A percentile compares a stretch with the other conserved stretches of the same genome.
Conservation (phyloP, 352 stramenopile species). For the Phytophthora meadii region DNA sequence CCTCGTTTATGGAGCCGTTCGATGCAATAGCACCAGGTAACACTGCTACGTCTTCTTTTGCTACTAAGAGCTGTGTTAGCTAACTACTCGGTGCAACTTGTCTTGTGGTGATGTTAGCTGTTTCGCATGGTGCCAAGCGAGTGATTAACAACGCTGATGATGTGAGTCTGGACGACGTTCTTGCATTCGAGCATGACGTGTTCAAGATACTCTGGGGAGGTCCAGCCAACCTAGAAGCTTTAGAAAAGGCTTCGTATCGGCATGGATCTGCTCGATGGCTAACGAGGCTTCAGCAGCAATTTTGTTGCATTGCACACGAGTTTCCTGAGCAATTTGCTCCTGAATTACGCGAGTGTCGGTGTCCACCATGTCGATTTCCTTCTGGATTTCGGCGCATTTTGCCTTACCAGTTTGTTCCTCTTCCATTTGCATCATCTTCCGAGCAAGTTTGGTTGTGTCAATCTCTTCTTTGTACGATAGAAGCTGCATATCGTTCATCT, state of each 20-base stretch:
- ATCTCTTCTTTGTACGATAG: slow-evolving; percentile 66
- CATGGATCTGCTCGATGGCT: slow-evolving; percentile 45
- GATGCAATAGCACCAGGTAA: slow-evolving; percentile 56
- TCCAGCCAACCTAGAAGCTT: slow-evolving; percentile 65
- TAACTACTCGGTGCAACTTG: slow-evolving; percentile 1
- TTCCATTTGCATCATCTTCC: slow-evolving; percentile 64
- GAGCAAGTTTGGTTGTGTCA: slow-evolving; percentile 61
- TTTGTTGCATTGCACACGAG: slow-evolving; percentile 42
- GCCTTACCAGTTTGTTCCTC: slow-evolving; percentile 69
- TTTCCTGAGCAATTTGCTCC: slow-evolving; percentile 44
- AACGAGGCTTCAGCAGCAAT: slow-evolving; percentile 40
- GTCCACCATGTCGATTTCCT: slow-evolving; percentile 51
- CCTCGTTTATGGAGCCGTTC: slow-evolving; percentile 60
- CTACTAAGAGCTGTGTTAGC: not conserved
- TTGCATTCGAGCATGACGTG: slow-evolving; percentile 62
- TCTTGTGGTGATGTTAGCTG: slow-evolving; percentile 38
- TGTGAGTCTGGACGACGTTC: slow-evolving; percentile 62
- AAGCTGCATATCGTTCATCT: slow-evolving; percentile 79
- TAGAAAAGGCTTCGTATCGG: slow-evolving; percentile 55
- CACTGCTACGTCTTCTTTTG: not conserved
- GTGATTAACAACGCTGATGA: slow-evolving; percentile 74
- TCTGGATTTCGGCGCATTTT: slow-evolving; percentile 58
- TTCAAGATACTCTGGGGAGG: slow-evolving; percentile 77
- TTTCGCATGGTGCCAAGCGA: slow-evolving; percentile 67
- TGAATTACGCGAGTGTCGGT: slow-evolving; percentile 44